A percentile compares a stretch with the other conserved stretches of the same genome.
Evolutionary conservation across 2,329 filamentous ascomycete species (phyloP).

Genomic region (Plenodomus lindquistii): DNA sequence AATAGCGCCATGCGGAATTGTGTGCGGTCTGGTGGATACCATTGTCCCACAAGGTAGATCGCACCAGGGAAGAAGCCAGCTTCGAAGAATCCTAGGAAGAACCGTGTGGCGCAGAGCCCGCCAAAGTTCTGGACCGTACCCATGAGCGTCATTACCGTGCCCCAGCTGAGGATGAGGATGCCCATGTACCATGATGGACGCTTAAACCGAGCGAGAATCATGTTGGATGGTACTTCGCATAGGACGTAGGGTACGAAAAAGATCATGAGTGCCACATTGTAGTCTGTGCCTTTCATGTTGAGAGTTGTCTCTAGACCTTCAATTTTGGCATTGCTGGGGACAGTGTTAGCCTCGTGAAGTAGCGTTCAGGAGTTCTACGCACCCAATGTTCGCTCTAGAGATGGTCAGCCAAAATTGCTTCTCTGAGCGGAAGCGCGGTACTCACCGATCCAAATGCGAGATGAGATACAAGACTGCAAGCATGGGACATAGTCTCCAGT

Average conservation of each 20-base stretch:
- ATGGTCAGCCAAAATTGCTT: background rate
- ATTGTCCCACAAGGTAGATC: conserved; percentile 38
- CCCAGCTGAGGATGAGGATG: conserved; percentile 32
- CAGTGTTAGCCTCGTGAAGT: background rate
- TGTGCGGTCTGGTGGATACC: conserved; percentile 44
- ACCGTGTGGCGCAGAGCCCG: conserved; percentile 20
- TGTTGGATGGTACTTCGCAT: conserved; percentile 47
- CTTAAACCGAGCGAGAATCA: conserved; percentile 43
- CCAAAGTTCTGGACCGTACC: conserved; percentile 26
- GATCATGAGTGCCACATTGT: conserved; percentile 64
- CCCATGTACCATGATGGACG: conserved; percentile 35
- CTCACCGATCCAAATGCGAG: conserved; percentile 32
- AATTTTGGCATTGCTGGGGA: conserved; percentile 48
- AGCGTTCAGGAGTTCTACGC: no score
- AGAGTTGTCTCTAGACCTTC: conserved; percentile 30
- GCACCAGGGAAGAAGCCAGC: conserved; percentile 43
- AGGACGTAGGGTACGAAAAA: conserved; percentile 56
- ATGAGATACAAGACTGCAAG: conserved; percentile 33
- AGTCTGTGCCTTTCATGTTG: conserved; percentile 56
- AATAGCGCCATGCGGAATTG: conserved; percentile 40
- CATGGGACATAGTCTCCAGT: conserved; percentile 27
- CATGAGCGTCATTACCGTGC: conserved; percentile 32
- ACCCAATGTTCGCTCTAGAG: conserved; percentile 39
- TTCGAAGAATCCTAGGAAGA: conserved; percentile 31
- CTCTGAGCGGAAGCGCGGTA: background rate